These are phyloP conservation scores for Cryomyces antarcticus DNA, from an alignment of 495 filamentous ascomycete species.

Conservation along the genomic window DNA sequence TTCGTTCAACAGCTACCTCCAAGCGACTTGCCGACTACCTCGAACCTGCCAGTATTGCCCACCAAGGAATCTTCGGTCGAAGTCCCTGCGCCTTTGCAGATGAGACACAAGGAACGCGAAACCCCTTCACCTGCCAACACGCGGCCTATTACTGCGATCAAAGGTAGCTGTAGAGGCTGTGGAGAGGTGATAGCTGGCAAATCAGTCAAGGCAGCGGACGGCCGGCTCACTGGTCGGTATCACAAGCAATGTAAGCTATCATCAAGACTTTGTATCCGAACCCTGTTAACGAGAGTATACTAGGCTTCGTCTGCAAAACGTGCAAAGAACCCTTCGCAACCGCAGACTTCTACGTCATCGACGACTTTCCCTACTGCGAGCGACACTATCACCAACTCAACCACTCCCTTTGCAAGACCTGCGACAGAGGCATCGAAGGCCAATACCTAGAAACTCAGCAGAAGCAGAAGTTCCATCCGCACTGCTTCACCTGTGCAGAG, in stretches of 20 bases:
- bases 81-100: neutral
- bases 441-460: slow-evolving; percentile 78
- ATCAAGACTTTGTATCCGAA: neutral
- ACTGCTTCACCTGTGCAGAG: slow-evolving; percentile 59
- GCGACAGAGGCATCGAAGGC: slow-evolving; percentile 75
- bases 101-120: slow-evolving; percentile 8
- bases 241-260: slow-evolving; percentile 50
- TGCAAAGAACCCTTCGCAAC: slow-evolving; percentile 69
- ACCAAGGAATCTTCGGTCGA: neutral
- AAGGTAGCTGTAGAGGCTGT: slow-evolving; percentile 73
- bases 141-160: slow-evolving; percentile 17
- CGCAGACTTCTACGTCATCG: slow-evolving; percentile 77
- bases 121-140: slow-evolving; percentile 1
- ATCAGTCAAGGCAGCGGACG: slow-evolving; percentile 83
- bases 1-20: slow-evolving; percentile 10
- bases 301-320: slow-evolving; percentile 62
- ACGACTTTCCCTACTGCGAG: slow-evolving; percentile 75
- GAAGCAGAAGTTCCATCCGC: slow-evolving; percentile 62
- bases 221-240: slow-evolving; percentile 79
- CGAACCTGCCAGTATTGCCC: neutral
- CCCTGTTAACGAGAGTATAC: neutral
- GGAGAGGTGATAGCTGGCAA: slow-evolving; percentile 63
- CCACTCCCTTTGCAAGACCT: slow-evolving; percentile 59
- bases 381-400: slow-evolving; percentile 89
- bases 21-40: slow-evolving; percentile 2